Evolutionary conservation across 371 early-diverging fungal genomes (phyloP).

Genomic region (Mortierella sp.): DNA sequence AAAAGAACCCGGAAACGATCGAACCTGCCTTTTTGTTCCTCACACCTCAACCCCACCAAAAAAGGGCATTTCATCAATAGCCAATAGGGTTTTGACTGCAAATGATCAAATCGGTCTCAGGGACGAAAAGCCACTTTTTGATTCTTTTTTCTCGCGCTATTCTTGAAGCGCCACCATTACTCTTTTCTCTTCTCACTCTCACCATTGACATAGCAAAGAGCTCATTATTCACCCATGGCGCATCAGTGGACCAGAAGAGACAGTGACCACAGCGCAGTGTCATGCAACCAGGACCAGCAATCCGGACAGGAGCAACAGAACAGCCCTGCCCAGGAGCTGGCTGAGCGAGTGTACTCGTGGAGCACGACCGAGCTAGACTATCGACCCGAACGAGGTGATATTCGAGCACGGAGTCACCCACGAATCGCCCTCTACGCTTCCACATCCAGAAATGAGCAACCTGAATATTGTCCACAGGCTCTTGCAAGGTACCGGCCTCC

Average conservation of each 20-base stretch:
- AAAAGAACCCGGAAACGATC: constrained; percentile 2
- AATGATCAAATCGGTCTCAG: not conserved
- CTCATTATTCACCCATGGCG: not conserved
- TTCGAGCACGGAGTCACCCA: constrained; percentile 8
- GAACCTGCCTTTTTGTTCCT: not conserved
- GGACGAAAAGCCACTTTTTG: not conserved
- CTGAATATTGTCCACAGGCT: constrained; percentile 19
- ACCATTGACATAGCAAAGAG: not conserved
- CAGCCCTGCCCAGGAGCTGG: constrained; percentile 9
- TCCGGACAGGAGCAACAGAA: not conserved
- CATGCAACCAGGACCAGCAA: not conserved
- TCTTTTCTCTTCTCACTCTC: no score
- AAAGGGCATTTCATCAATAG: not conserved
- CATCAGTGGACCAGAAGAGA: not conserved
- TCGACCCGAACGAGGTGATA: constrained; percentile 17
- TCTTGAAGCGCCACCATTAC: not conserved
- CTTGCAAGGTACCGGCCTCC: constrained; percentile 16
- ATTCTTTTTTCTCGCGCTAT: not conserved
- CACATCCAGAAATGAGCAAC: not conserved
- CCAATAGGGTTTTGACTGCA: not conserved
- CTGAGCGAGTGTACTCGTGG: constrained; percentile 45
- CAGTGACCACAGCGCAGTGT: not conserved
- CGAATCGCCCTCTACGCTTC: not conserved
- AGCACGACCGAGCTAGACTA: constrained; percentile 35
- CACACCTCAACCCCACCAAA: not conserved